Evolutionary conservation across 495 filamentous ascomycete genomes (phyloP).

Genomic region (Penicillium arizonense): DNA sequence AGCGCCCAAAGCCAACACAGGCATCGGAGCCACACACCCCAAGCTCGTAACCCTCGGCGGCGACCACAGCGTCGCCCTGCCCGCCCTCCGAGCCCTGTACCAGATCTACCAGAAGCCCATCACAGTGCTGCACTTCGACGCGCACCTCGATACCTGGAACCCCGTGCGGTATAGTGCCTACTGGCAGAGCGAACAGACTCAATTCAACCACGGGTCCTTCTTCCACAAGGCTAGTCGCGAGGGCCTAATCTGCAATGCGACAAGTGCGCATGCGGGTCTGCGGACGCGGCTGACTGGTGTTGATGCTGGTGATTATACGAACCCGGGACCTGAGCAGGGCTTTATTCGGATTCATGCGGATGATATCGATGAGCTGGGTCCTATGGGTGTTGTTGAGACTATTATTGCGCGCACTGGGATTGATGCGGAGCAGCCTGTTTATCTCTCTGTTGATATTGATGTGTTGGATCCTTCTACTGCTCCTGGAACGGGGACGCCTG

Average conservation of each 20-base stretch:
- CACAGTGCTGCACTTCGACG: slow-evolving; percentile 83
- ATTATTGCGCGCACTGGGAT: slow-evolving; percentile 62
- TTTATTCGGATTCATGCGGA: slow-evolving; percentile 65
- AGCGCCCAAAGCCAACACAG: slow-evolving; percentile 31
- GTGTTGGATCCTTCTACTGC: slow-evolving; percentile 70
- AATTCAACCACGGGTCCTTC: slow-evolving; percentile 83
- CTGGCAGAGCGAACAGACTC: slow-evolving; percentile 66
- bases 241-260: slow-evolving; percentile 65
- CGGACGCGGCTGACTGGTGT: slow-evolving; percentile 68
- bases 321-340: slow-evolving; percentile 54
- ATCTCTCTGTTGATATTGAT: slow-evolving; percentile 75
- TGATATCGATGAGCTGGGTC: slow-evolving; percentile 69
- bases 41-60: slow-evolving; percentile 79
- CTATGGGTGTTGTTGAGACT: slow-evolving; percentile 52
- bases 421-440: slow-evolving; percentile 64
- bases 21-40: slow-evolving; percentile 49
- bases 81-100: slow-evolving; percentile 70
- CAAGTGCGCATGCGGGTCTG: slow-evolving; percentile 75
- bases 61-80: slow-evolving; percentile 76
- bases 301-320: slow-evolving; percentile 63
- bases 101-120: slow-evolving; percentile 68
- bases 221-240: slow-evolving; percentile 80
- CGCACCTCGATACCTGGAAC: slow-evolving; percentile 81
- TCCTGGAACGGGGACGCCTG: slow-evolving; percentile 72
- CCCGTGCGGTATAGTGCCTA: slow-evolving; percentile 73